These are phyloP conservation scores for Dipteronia dyeriana DNA, from an alignment of 345 rosid species.

Conservation along the genomic window DNA sequence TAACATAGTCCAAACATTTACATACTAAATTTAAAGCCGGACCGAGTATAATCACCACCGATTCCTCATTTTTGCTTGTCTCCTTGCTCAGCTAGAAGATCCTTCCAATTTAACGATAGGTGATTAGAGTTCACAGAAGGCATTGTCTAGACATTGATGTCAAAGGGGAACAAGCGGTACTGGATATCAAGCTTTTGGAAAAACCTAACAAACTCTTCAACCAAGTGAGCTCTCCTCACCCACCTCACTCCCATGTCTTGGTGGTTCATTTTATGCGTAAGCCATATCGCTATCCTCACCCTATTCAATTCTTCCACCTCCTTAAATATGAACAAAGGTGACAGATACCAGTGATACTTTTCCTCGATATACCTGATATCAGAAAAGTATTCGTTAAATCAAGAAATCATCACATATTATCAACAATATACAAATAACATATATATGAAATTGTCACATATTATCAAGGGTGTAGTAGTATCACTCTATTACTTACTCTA, in stretches of 20 bases:
- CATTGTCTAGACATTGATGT: conserved; percentile 56
- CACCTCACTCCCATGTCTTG: conserved; percentile 80
- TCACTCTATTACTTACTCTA: not conserved
- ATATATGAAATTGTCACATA: not conserved
- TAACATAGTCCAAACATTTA: not conserved
- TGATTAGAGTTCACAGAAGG: conserved; percentile 43
- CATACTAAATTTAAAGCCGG: not conserved
- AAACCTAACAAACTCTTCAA: conserved; percentile 74
- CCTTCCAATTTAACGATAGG: conserved; percentile 38
- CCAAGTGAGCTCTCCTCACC: conserved; percentile 52
- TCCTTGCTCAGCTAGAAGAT: conserved; percentile 11
- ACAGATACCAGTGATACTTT: conserved; percentile 66
- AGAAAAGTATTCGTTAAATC: not conserved
- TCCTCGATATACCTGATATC: conserved; percentile 55
- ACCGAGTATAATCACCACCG: not conserved
- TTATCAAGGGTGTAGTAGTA: not conserved
- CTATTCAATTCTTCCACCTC: conserved; percentile 60
- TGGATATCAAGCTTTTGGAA: conserved; percentile 75
- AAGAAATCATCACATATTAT: not conserved
- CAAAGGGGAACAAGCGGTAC: conserved; percentile 61
- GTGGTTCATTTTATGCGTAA: conserved; percentile 69
- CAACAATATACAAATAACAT: not conserved
- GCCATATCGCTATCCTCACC: conserved; percentile 70
- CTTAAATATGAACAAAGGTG: conserved; percentile 57
- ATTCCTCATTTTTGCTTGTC: not conserved